Percentiles rank a stretch among this genome's conserved stretches.
Evolutionary conservation across 148 eudicot genomes (phyloP).

Genomic region (Selenicereus undatus): DNA sequence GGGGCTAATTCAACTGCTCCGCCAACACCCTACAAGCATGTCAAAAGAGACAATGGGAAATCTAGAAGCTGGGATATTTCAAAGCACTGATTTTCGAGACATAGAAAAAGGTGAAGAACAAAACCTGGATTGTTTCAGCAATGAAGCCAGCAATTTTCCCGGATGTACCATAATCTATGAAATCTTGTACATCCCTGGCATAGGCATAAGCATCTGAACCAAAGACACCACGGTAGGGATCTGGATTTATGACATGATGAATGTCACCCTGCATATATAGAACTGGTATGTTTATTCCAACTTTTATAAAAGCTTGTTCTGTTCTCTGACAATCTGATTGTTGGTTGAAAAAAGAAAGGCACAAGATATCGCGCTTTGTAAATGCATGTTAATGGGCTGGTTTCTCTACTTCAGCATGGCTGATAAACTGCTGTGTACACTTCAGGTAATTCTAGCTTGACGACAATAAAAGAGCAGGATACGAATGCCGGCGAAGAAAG

Average conservation of each 20-base stretch:
- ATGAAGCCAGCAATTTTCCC: conserved; percentile 97
- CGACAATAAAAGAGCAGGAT: not conserved
- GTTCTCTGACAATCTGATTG: not conserved
- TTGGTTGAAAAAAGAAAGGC: not conserved
- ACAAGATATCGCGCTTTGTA: not conserved
- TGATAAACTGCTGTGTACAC: not conserved
- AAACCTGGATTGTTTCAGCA: conserved; percentile 97
- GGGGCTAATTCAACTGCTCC: conserved; percentile 98
- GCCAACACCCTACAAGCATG: conserved; percentile 72
- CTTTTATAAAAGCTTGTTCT: not conserved
- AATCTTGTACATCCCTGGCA: conserved; percentile 89
- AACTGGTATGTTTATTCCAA: not conserved
- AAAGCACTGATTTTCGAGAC: not conserved
- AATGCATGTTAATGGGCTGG: not conserved
- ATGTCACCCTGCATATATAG: conserved; percentile 72
- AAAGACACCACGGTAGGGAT: conserved; percentile 87
- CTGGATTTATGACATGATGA: conserved; percentile 91
- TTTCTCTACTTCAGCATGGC: not conserved
- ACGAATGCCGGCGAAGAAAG: not conserved
- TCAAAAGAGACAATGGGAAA: conserved; percentile 1
- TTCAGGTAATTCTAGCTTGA: not conserved
- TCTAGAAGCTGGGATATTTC: not conserved
- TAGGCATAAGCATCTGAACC: conserved; percentile 73
- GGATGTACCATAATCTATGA: conserved; percentile 82
- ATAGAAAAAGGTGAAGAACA: not conserved